Evolutionary conservation across 768 basidiomycete species (phyloP), one percentile per base, ranked within the genome.

Genomic region (Naematelia aurantialba): DNA sequence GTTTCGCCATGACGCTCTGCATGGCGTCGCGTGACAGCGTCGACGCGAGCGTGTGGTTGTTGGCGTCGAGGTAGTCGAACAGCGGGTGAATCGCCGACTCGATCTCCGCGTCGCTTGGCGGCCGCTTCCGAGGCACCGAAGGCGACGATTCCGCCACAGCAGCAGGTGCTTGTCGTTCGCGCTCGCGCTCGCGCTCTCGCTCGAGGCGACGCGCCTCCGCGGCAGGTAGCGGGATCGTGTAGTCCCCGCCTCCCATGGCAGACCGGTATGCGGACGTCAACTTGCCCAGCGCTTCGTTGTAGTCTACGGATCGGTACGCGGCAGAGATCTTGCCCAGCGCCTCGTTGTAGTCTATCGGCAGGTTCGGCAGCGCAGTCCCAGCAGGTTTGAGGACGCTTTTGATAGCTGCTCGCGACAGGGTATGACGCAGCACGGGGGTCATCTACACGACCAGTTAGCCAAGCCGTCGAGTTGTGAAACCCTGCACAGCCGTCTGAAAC

Each of bases 21-120:
- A 90, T 89, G 54, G 90, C 88, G 4, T 83, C 82, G 45, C 89
- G 85, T 60, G 88, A 87, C 50, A 99, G 81, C 62, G 88, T 86
- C 2, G 87, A 90, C 68, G 94, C 94, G 52, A 99, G 82, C 22
- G 89, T 90, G 64, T 89, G 87, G 50, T 97, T 81, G 69, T 94
- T 97, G 24, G 86, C 85, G 59, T 98, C 94, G 63, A 99, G 89
- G 79, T 97, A 98, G 75, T 98, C 94, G 72, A 98, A 93, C 31
- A 99, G 78, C 1, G 90, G 87, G 27, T 87, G 76, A 54, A 99
- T 94, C 0, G 92, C 94, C 59, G 87, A 83, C 77, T 98, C 94
- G 63, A 97, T 89, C 78, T 98, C 91, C 30, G 91, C 84, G 70
- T 98, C 96, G 1, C 89, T 89, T 29, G 81, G 56, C 26, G 87